A percentile compares a stretch with the other conserved stretches of the same genome.
Conservation (phyloP, 176 grass and related monocot genomes). For the Oropetium thomaeum region DNA sequence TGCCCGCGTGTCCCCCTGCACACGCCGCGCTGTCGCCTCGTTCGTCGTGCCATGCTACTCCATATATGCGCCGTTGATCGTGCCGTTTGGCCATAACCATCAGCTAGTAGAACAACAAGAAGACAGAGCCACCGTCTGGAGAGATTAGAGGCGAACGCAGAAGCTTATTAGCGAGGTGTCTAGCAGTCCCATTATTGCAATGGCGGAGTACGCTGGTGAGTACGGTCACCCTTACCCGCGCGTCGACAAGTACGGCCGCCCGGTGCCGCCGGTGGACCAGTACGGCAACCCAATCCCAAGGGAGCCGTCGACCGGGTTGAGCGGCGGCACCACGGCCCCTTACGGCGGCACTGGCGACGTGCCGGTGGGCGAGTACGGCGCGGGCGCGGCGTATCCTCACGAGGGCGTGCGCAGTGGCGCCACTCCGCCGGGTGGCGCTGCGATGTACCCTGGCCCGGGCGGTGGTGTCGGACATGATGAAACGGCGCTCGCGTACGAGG, state of each 20-base stretch:
- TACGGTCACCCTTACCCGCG: constrained; percentile 52
- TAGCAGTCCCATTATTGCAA: not conserved
- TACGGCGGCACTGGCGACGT: not conserved
- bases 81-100: not conserved
- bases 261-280: constrained; percentile 56
- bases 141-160: not conserved
- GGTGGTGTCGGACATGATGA: not conserved
- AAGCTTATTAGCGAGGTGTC: too few relatives aligned
- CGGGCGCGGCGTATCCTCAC: not conserved
- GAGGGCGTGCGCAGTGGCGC: not conserved
- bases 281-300: constrained; percentile 54
- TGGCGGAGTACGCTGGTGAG: constrained; percentile 42
- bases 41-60: constrained; percentile 8
- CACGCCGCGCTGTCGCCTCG: not conserved
- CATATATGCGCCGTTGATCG: not conserved
- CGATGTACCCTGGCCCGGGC: not conserved
- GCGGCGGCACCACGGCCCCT: not conserved
- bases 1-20: constrained; percentile 8
- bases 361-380: not conserved
- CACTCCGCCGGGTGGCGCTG: not conserved
- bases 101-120: not conserved
- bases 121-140: not conserved
- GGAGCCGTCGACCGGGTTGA: constrained; percentile 12
- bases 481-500: not conserved
- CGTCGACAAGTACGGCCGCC: constrained; percentile 69